Evolutionary conservation across 2,329 filamentous ascomycete species (phyloP).

Genomic region (Hirsutella thompsonii): DNA sequence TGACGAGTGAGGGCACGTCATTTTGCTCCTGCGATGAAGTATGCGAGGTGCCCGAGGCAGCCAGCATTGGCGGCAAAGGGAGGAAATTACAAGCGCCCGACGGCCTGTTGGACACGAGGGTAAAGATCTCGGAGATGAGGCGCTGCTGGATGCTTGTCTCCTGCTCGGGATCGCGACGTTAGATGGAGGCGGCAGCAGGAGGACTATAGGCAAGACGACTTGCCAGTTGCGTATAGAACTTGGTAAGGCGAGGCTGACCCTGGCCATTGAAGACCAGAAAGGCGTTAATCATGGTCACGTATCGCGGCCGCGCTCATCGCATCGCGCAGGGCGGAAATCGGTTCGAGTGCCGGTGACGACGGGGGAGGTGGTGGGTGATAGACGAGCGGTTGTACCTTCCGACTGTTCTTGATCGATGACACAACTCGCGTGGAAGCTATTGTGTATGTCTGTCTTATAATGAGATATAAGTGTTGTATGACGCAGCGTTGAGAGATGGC

Average conservation of each 20-base stretch:
- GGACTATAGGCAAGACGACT: conserved; percentile 3
- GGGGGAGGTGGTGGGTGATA: no score
- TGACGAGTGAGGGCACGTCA: conserved; percentile 88
- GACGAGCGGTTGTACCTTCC: no score
- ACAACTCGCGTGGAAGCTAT: no score
- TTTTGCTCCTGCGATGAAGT: conserved; percentile 59
- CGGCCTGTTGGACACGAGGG: conserved; percentile 82
- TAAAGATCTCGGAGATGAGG: conserved; percentile 94
- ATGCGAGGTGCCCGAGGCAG: conserved; percentile 47
- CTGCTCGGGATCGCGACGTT: conserved; percentile 29
- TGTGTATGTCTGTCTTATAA: no score
- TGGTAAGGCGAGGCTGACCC: conserved; percentile 89
- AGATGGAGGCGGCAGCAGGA: neutral
- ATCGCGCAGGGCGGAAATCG: neutral
- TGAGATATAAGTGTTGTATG: no score
- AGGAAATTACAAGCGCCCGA: conserved; percentile 96
- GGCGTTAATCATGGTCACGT: conserved; percentile 78
- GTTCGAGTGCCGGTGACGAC: no score
- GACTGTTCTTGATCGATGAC: no score
- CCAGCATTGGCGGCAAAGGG: conserved; percentile 57
- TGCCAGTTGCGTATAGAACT: conserved; percentile 96
- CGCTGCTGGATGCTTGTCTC: conserved; percentile 96
- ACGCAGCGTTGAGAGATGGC: no score
- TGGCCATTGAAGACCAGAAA: conserved; percentile 98
- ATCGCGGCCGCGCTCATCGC: neutral